Conservation (phyloP, 495 filamentous ascomycete genomes). For the Xylaria bambusicola region DNA sequence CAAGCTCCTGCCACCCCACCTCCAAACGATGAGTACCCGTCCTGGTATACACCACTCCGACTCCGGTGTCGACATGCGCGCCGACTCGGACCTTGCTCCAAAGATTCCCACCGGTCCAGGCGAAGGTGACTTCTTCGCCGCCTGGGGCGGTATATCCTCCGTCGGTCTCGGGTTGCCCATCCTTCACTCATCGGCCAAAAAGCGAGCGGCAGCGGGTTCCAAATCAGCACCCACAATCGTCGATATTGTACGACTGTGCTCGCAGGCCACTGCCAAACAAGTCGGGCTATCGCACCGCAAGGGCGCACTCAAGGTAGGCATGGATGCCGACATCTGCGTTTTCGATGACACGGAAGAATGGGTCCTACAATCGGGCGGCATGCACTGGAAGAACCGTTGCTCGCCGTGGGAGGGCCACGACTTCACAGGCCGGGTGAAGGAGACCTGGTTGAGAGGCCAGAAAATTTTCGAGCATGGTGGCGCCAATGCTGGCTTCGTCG, state of each 20-base stretch:
- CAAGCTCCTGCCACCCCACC: conserved; percentile 76
- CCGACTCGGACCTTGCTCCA: conserved; percentile 9
- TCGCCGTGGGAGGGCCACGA: conserved; percentile 86
- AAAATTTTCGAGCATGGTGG: conserved; percentile 65
- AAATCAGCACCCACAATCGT: conserved; percentile 53
- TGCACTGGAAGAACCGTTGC: conserved; percentile 96
- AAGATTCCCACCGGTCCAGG: background rate
- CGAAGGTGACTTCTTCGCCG: conserved; percentile 85
- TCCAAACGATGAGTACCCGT: conserved; percentile 44
- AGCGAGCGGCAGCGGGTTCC: conserved; percentile 52
- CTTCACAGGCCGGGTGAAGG: conserved; percentile 77
- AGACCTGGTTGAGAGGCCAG: conserved; percentile 86
- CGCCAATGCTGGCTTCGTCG: conserved; percentile 41
- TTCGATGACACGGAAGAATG: conserved; percentile 86
- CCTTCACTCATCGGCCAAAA: conserved; percentile 75
- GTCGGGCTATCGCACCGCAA: conserved; percentile 84
- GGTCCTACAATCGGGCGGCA: conserved; percentile 61
- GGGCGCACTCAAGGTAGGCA: conserved; percentile 78
- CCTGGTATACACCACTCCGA: conserved; percentile 43
- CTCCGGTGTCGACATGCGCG: conserved; percentile 50
- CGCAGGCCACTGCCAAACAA: conserved; percentile 83
- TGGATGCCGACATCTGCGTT: conserved; percentile 89
- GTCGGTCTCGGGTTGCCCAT: conserved; percentile 92
- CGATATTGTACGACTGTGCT: conserved; percentile 83
- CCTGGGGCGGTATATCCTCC: conserved; percentile 94